A percentile compares a stretch with the other conserved stretches of the same genome.
Conservation (phyloP, 2,329 filamentous ascomycete species). For the Trichoderma guizhouense region DNA sequence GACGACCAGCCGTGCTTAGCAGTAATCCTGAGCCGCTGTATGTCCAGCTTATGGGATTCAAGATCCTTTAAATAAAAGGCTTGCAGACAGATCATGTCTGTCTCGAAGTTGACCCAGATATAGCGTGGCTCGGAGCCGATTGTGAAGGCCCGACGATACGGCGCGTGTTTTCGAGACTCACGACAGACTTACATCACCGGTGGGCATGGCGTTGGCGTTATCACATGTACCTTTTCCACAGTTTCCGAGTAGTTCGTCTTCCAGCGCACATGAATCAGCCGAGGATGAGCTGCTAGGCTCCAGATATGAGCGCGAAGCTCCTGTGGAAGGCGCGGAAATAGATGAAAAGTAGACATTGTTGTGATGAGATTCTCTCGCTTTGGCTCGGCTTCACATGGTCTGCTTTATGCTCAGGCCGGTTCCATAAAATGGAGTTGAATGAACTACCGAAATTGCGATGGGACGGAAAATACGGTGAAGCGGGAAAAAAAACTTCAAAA, state of each 20-base stretch:
- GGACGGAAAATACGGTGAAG: not conserved
- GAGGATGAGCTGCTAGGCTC: not conserved
- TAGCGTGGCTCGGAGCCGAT: not conserved
- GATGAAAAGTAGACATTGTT: not conserved
- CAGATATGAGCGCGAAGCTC: not conserved
- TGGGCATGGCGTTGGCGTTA: not conserved
- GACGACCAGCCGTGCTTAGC: not conserved
- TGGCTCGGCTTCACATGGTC: not conserved
- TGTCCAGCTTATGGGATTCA: not conserved
- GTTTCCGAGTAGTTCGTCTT: not conserved
- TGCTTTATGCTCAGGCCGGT: not conserved
- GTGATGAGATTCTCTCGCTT: not conserved
- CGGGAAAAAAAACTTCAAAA: not conserved
- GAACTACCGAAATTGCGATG: not conserved
- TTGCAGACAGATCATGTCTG: not conserved
- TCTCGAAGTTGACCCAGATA: not conserved
- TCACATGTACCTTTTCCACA: not conserved
- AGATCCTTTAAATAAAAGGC: not conserved
- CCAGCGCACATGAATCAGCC: not conserved
- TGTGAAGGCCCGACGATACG: not conserved
- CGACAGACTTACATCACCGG: not conserved
- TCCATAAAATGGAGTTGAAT: not conserved
- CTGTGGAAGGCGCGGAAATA: not conserved
- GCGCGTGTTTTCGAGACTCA: not conserved
- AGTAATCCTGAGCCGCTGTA: not conserved